Evolutionary conservation across 352 stramenopile species (phyloP), one percentile per base, ranked within the genome.

Genomic region (Phytophthora cactorum): DNA sequence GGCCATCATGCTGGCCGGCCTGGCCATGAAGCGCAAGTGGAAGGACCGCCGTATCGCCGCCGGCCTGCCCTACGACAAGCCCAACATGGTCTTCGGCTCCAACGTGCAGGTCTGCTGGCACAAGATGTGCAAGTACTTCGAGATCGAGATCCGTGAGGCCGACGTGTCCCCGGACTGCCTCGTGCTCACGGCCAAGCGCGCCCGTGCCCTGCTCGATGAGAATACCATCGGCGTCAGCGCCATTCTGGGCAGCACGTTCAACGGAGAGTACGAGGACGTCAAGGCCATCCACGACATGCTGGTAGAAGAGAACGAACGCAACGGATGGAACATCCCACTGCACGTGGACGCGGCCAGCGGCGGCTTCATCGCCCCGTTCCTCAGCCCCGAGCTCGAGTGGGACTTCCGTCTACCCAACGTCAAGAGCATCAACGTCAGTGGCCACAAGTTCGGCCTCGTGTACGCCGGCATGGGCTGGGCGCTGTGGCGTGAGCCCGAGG

Each of bases 101-200:
- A 97, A 97, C 70, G 91, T 97, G 22, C 90, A 97, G 65, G 91
- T 97, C 27, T 96, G 91, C 77, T 98, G 93, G 93, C 90, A 98
- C 78, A 98, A 98, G 75, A 91, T 97, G 78, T 98, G 91, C 84
- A 91, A 92, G 67, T 98, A 98, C 77, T 98, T 98, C 81, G 93
- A 98, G 65, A 88, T 98, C 52, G 92, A 97, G 59, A 84, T 93
- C 44, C 89, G 91, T 39, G 84, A 97, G 59, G 89, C 91, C 34
- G 82, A 93, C 50, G 89, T 98, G 44, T 96, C 89, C 29, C 78
- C 83, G 2, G 90, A 97, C 66, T 81, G 67, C 17, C 88, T 97
- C 12, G 83, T 96, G 52, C 82, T 97, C 39, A 97, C 90, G 55
- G 78, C 93, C 11, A 82, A 95, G 50, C 83, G 89, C 17, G 84